Base-by-base conservation (phyloP, 768 basidiomycete genomes). In the Pleurotus salmoneostramineus region DNA sequence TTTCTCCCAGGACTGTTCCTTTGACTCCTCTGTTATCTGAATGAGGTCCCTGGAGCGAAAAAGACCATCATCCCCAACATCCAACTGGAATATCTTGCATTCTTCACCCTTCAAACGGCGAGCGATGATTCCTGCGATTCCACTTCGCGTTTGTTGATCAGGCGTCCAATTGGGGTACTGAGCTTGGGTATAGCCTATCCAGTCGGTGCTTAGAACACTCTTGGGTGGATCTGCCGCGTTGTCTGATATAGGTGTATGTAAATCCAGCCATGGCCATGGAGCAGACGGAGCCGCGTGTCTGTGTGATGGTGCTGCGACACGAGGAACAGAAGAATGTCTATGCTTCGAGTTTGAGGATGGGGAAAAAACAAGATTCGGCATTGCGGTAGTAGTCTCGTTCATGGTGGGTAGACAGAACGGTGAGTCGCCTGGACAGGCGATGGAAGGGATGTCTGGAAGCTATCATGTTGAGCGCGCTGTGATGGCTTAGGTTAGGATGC, bases 141-240 rank as follows among this genome's bases (percentile, higher is more conserved):
- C 66, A 54, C 76, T 76, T 40, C 71, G 72, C 52, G 62, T 61
- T 56, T 77, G 75, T 60, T 84, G 83, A 11, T 65, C 66, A 5
- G 64, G 65, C 0, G 80, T 83, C 84, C 84, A 84, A 58, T 83
- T 85, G 8, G 79, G 79, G 59, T 80, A 85, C 10, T 76, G 67
- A 1, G 77, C 75, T 58, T 81, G 77, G 0, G 83, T 83, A 61
- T 84, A 84, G 59, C 72, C 56, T 59, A 63, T 68, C 72, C 70
- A 72, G 61, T 71, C 72, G 31, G 61, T 40, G 14, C 17, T 6
- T 12, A 2, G 6, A 27, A 4, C 31, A 31, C 36, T 42, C 4
- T 55, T 40, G 6, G 35, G 35, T 17, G 21, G 37, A 6, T 40
- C 37, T 15, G 48, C 52, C 6, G 40, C 1, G 12, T 55, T 33